Evolutionary conservation across 306 rosid species (phyloP), one percentile per base, ranked within the genome.

Genomic region (Datisca glomerata): DNA sequence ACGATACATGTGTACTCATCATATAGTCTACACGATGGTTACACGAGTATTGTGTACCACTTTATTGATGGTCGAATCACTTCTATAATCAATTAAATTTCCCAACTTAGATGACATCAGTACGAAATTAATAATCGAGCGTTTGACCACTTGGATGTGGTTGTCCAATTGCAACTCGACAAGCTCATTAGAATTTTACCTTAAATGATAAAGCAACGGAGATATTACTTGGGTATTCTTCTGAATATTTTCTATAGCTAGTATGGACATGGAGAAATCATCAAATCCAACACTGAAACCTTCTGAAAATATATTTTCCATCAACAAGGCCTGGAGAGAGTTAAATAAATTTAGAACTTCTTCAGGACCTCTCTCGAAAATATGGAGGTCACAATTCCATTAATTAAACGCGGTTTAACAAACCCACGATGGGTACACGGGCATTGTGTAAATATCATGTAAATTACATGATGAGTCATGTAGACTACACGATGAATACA

Each of bases 261-360:
- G 74, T 54, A 53, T 32, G 6, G 83, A 70, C 39, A 89, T 61
- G 47, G 74, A 66, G 69, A 80, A 89, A 29, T 89, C 98, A 18
- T 77, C 74, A 49, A 89, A 60, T 11, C 86, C 65, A 24, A 89
- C 89, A 51, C 95, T 89, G 59, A 80, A 89, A 24, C 98, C 98
- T 45, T 80, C 83, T 4, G 70, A 46, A 60, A 80, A 84, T 49
- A 89, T 11, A 49, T 67, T 71, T 46, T 89, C 98, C 98, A 84
- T 89, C 79, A 89, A 50, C 73, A 84, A 58, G 21, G 95, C 93
- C 58, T 89, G 98, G 21, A 89, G 16, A 12, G 65, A 50, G 57
- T 80, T 67, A 32, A 84, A 84, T 64, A 84, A 89, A 21, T 29
- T 70, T 18, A 84, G 43, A 21, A 84, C 98, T 57, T 75, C 93